A percentile compares a stretch with the other conserved stretches of the same genome.
Evolutionary conservation across 2,329 filamentous ascomycete species (phyloP).

Genomic region (Metarhizium anisopliae): DNA sequence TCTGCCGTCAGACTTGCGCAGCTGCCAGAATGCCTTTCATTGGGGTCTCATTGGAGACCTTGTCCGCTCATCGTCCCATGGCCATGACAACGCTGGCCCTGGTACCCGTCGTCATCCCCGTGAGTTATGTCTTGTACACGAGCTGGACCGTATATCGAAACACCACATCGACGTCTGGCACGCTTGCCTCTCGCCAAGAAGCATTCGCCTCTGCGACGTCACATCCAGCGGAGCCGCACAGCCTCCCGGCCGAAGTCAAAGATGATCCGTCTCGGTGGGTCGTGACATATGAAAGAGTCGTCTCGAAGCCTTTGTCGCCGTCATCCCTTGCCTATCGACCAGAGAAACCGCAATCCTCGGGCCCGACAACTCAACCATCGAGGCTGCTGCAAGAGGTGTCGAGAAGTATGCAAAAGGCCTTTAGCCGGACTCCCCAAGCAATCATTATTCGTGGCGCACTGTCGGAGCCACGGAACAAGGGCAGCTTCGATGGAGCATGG

Average conservation of each 20-base stretch:
- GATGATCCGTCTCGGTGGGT: conserved; percentile 14
- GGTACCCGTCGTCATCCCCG: conserved; percentile 6
- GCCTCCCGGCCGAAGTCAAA: conserved; percentile 14
- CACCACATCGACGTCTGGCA: conserved; percentile 6
- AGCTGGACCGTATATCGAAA: conserved; percentile 5
- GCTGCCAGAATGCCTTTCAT: not conserved
- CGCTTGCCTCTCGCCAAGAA: not conserved
- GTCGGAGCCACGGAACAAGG: conserved; percentile 9
- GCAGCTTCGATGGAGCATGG: conserved; percentile 16
- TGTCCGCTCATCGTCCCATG: not conserved
- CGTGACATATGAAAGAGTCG: conserved; percentile 19
- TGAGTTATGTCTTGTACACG: conserved; percentile 9
- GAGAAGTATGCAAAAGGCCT: conserved; percentile 20
- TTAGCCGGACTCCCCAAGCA: conserved; percentile 24
- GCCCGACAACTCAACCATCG: conserved; percentile 5
- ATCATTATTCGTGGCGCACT: conserved; percentile 17
- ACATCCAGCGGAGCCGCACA: conserved; percentile 2
- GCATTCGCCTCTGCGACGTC: not conserved
- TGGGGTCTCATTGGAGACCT: not conserved
- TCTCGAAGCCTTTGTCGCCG: conserved; percentile 13
- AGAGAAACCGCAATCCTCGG: not conserved
- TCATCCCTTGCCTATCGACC: conserved; percentile 4
- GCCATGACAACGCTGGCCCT: not conserved
- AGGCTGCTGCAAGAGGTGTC: conserved; percentile 17
- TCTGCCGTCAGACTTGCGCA: not conserved